Base-by-base conservation (phyloP, 2,329 filamentous ascomycete genomes). In the Huntiella bhutanensis region DNA sequence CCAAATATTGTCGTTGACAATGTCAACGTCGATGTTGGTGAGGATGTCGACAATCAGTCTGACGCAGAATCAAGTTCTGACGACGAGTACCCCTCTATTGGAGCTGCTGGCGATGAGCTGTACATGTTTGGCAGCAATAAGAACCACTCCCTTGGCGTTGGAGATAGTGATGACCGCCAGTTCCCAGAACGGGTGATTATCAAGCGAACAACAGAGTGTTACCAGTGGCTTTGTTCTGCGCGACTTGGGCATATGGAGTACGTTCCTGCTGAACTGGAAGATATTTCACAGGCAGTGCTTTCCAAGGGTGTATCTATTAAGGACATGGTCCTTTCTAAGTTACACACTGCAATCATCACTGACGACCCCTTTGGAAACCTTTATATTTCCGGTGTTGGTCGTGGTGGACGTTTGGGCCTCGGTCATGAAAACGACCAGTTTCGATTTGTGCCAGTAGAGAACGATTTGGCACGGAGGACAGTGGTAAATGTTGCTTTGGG, bases 101-200 rank as follows among this genome's bases (percentile, higher is more conserved):
- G 15, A 43, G 15, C 28, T n/a, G n/a, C 13, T 3, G 88, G 85
- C 6, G 84, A 94, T 55, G 91, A 98, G 57, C 65, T 95, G 1
- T 96, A 85, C 56, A 80, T 85, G 1, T 95, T 96, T 61, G 91
- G 91, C 43, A 96, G 87, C 62, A 98, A 95, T 62, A 92, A 91
- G 57, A 98, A 98, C 54, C 64, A 93, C 7, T 91, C 83, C 0
- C 71, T 98, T 16, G 91, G 91, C 1, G 80, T 96, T 50, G 87
- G 87, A n/a, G 87, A 98, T 57, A 81, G 92, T 55, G 86, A 95
- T 58, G 88, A 98, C 57, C 77, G 91, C 3, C 87, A 96, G 52
- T 93, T 81, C 55, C 91, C 91, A 0, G 91, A 96, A 59, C 80
- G 85, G 7, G 76, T 95, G 8, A 66, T 70, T 32, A 61, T 96